phyloP scores from a whole-genome alignment of 202 grass and related monocot species.

The Saccharum hybrid region DNA sequence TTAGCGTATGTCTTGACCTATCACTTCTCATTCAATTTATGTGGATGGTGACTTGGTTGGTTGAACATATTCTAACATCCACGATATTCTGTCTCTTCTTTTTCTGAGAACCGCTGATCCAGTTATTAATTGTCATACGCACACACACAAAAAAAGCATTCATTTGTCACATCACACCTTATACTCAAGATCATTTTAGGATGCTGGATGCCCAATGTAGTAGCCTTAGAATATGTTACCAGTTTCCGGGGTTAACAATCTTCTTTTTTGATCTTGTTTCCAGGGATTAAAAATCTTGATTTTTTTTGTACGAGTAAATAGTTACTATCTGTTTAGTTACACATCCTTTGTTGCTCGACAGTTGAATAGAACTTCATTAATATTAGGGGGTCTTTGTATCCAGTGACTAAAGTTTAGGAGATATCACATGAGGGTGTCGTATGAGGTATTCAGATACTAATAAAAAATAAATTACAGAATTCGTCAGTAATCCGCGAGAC shows the following conservation, averaged over 20 bases:
- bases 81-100: conserved; percentile 17
- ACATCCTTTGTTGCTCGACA: neutral
- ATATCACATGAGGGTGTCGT: too few relatives aligned
- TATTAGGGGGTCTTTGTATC: too few relatives aligned
- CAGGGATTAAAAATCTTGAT: neutral
- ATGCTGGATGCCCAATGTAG: neutral
- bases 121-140: neutral
- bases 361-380: neutral
- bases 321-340: neutral
- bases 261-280: neutral
- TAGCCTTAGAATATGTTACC: conserved; percentile 12
- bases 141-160: neutral
- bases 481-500: too few relatives aligned
- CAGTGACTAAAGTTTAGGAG: too few relatives aligned
- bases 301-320: conserved; percentile 7
- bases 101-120: conserved; percentile 21
- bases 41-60: conserved; percentile 15
- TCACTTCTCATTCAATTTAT: conserved; percentile 11
- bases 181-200: neutral
- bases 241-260: neutral
- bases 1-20: neutral
- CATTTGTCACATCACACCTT: neutral
- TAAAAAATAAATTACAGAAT: too few relatives aligned
- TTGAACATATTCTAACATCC: conserved; percentile 37
- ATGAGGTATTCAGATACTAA: too few relatives aligned